Evolutionary conservation across 1,284 basidiomycete species (phyloP), one percentile per base, ranked within the genome.

Genomic region (Pyrrhoderma lamaoense): DNA sequence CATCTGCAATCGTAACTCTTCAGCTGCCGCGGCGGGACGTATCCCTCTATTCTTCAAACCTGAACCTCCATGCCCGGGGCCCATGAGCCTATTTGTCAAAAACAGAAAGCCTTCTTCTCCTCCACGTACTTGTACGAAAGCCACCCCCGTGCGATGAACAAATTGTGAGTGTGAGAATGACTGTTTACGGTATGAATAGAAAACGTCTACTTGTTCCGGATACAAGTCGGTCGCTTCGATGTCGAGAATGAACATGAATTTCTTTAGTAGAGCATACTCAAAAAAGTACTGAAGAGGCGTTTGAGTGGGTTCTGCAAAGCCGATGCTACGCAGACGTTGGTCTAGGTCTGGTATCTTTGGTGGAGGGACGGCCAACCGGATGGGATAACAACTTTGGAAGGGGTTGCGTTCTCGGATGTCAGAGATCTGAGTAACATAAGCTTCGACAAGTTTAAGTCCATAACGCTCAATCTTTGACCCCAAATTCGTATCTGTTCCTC

Each of bases 401-500:
- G 89, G 83, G 62, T 90, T 94, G 59, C 83, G 83, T 23, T 80
- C 75, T 25, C 79, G 77, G 51, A 93, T 82, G 60, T 93, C 89
- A 64, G 81, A 79, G 62, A 91, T 91, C 63, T 93, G 89, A 38
- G 83, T 82, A 22, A 94, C 90, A 55, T 91, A 93, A 0, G 89
- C 89, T 64, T 98, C 95, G 44, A 98, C 89, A 8, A 98, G 79
- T 59, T 85, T 90, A 51, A 99, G 73, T 1, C 95, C 95, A 59
- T 94, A 94, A 43, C 86, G 79, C 60, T 97, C 93, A 34, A 96
- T 89, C 1, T 81, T 78, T 31, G 89, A 77, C 82, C 83, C 89
- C 93, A 96, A 48, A 80, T 77, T 38, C 88, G 82, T 8, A 98
- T 75, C 36, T 87, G 75, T 59, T 96, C 93, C 58, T 99, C 95